Conservation (phyloP, 257 asterid species). For the Rhazya stricta region DNA sequence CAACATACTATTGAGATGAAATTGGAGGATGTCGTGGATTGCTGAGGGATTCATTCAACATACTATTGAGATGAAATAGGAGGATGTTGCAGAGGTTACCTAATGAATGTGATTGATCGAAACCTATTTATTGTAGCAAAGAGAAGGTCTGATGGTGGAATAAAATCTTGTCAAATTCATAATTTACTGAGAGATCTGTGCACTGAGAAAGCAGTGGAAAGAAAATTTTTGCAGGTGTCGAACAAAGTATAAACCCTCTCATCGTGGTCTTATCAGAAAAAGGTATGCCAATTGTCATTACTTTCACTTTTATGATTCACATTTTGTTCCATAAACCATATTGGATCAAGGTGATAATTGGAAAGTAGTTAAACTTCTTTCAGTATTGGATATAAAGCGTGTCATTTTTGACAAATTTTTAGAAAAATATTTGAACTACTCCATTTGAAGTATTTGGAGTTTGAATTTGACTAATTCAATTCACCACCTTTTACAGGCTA, state of each 20-base stretch:
- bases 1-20: neutral
- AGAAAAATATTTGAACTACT: neutral
- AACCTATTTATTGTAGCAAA: neutral
- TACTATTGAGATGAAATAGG: no score
- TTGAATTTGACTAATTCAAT: no score
- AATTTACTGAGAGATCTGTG: constrained; percentile 6
- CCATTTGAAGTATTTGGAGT: constrained; percentile 4
- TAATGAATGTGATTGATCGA: neutral
- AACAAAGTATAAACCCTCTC: neutral
- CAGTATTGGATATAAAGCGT: neutral
- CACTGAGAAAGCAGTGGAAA: neutral
- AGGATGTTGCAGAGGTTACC: constrained; percentile 7
- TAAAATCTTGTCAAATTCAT: constrained; percentile 5
- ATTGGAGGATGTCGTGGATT: no score
- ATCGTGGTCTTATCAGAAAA: fast-evolving
- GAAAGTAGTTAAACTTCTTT: neutral
- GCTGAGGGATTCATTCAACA: no score
- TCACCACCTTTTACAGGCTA: no score
- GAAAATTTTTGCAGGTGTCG: constrained; percentile 5
- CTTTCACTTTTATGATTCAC: neutral
- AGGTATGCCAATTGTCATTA: neutral
- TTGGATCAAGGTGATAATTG: neutral
- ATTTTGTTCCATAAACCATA: neutral
- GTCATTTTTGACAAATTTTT: neutral
- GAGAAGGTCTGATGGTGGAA: neutral